A percentile compares a stretch with the other conserved stretches of the same genome.
These are phyloP conservation scores for Wickerhamiella galacta DNA, from an alignment of 805 yeast genomes.

Conservation along the genomic window DNA sequence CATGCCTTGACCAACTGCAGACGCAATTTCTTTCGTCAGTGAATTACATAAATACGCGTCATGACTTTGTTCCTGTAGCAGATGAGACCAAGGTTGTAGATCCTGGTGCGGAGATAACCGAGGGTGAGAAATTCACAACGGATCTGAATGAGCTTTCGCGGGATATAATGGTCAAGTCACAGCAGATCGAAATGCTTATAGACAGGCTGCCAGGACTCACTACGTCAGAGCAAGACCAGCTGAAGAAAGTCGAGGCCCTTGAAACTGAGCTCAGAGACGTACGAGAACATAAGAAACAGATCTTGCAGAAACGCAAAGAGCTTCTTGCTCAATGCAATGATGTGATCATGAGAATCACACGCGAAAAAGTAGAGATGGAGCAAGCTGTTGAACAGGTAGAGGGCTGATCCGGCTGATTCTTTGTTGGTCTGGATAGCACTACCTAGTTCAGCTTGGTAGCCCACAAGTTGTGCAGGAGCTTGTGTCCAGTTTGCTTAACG, in stretches of 20 bases:
- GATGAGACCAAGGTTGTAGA: slow-evolving; percentile 45
- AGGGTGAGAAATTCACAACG: slow-evolving; percentile 19
- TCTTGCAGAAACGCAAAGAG: slow-evolving; percentile 46
- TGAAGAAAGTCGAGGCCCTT: slow-evolving; percentile 42
- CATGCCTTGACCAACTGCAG: slow-evolving; percentile 54
- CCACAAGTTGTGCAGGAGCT: not conserved
- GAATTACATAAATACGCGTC: slow-evolving; percentile 46
- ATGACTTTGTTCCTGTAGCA: slow-evolving; percentile 36
- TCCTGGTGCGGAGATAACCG: slow-evolving; percentile 25
- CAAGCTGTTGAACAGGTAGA: slow-evolving; percentile 4
- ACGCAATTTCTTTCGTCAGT: slow-evolving; percentile 24
- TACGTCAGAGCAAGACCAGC: slow-evolving; percentile 58
- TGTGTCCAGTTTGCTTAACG: not conserved
- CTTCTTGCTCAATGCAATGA: slow-evolving; percentile 46
- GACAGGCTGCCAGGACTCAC: slow-evolving; percentile 90
- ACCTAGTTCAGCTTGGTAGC: not conserved
- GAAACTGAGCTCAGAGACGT: slow-evolving; percentile 44
- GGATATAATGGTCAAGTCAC: slow-evolving; percentile 68
- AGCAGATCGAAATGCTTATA: slow-evolving; percentile 73
- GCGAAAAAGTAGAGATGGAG: slow-evolving; percentile 26
- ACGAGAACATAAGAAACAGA: slow-evolving; percentile 40
- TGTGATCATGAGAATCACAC: slow-evolving; percentile 43
- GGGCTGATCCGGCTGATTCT: too few species aligned
- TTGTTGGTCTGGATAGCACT: not conserved
- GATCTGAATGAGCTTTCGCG: slow-evolving; percentile 61